phyloP scores from a whole-genome alignment of 805 yeast species.

The Wickerhamomyces kurtzmanii region DNA sequence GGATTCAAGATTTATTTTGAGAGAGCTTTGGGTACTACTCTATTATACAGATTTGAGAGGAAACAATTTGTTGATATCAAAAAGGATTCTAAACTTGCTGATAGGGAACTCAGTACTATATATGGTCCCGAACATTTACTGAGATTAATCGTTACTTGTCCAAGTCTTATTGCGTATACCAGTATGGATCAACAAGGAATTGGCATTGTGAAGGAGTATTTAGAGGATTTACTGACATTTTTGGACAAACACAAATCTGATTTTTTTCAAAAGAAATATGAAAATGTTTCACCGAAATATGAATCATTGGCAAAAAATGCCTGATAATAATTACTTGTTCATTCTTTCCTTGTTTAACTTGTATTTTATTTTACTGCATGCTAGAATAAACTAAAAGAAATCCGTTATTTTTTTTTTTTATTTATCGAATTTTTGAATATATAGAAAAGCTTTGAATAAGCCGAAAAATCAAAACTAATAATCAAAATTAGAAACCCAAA shows the following conservation, averaged over 20 bases:
- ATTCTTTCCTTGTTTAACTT: too few species aligned
- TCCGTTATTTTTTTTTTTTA: too few species aligned
- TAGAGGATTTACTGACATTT: slow-evolving; percentile 45
- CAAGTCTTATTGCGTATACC: slow-evolving; percentile 74
- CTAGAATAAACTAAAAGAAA: too few species aligned
- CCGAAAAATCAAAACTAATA: too few species aligned
- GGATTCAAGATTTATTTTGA: slow-evolving; percentile 74
- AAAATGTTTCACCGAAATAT: slow-evolving; percentile 39
- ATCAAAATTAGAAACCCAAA: too few species aligned
- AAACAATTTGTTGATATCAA: slow-evolving; percentile 54
- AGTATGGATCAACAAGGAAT: slow-evolving; percentile 73
- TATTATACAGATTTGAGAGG: slow-evolving; percentile 70
- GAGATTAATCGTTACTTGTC: slow-evolving; percentile 67
- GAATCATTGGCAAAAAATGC: slow-evolving; percentile 22
- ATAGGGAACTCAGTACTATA: slow-evolving; percentile 29
- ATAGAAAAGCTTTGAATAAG: too few species aligned
- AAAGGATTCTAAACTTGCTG: slow-evolving; percentile 22
- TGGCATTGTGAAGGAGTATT: slow-evolving; percentile 39
- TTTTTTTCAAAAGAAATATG: slow-evolving; percentile 31
- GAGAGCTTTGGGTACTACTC: slow-evolving; percentile 53
- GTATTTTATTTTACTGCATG: too few species aligned
- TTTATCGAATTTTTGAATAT: too few species aligned
- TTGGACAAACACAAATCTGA: slow-evolving; percentile 32
- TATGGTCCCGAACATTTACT: slow-evolving; percentile 82
- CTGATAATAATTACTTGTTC: too few species aligned